Percentiles rank a stretch among this genome's conserved stretches.
Evolutionary conservation across 768 basidiomycete genomes (phyloP).

Genomic region (Rhizopogon roseolus): DNA sequence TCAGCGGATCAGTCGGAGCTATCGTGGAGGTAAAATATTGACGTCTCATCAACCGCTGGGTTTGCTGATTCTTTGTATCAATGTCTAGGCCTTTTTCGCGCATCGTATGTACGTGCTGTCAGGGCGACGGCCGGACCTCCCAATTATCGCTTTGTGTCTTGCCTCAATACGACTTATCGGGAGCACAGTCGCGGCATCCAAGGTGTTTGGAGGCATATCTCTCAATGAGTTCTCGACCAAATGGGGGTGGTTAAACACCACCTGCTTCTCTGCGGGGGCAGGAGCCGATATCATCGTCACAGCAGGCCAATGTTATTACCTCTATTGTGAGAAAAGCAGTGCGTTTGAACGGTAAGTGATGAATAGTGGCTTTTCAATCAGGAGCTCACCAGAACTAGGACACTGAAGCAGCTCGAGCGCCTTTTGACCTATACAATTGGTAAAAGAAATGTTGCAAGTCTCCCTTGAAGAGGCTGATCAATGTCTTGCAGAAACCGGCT

Average conservation of each 20-base stretch:
- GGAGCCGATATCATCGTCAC: conserved; percentile 14
- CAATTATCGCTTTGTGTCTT: conserved; percentile 10
- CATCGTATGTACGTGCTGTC: conserved; percentile 18
- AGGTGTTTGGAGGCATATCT: conserved; percentile 9
- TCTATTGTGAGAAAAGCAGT: background rate
- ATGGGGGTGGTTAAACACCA: conserved; percentile 14
- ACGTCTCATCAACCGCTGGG: background rate
- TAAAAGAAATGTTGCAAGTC: background rate
- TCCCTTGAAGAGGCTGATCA: background rate
- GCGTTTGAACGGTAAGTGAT: background rate
- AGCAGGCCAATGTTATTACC: conserved; percentile 14
- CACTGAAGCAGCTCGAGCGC: background rate
- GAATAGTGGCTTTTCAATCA: background rate
- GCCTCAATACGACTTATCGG: conserved; percentile 12
- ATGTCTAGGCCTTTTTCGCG: conserved; percentile 16
- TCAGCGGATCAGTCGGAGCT: conserved; percentile 22
- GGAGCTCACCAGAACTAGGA: background rate
- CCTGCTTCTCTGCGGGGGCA: conserved; percentile 15
- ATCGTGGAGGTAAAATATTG: conserved; percentile 13
- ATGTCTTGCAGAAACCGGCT: background rate
- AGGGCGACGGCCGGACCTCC: conserved; percentile 3
- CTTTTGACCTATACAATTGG: conserved; percentile 2
- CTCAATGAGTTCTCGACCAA: background rate
- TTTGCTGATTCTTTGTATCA: background rate
- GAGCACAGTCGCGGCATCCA: conserved; percentile 7